These are phyloP conservation scores for Cladosporium velox DNA, from an alignment of 2,329 filamentous ascomycete species.

Conservation along the genomic window DNA sequence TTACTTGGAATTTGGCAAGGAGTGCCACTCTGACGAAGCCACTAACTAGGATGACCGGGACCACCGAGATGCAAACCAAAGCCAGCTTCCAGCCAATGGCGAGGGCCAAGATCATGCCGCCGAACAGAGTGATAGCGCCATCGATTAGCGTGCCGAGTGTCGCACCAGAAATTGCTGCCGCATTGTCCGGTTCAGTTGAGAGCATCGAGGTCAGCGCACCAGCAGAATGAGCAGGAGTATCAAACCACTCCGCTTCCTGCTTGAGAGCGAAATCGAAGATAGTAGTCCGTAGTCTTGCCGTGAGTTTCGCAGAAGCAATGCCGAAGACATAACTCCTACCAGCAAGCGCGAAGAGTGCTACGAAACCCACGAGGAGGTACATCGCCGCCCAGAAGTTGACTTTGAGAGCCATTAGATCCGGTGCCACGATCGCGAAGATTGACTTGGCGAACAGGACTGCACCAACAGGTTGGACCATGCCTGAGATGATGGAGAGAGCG, in stretches of 20 bases:
- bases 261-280: conserved; percentile 33
- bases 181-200: conserved; percentile 49
- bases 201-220: conserved; percentile 52
- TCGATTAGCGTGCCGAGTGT: conserved; percentile 51
- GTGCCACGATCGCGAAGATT: conserved; percentile 63
- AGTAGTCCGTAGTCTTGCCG: conserved; percentile 40
- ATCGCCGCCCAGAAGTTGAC: conserved; percentile 60
- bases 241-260: conserved; percentile 39
- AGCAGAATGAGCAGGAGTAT: conserved; percentile 51
- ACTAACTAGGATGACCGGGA: conserved; percentile 45
- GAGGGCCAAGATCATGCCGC: conserved; percentile 50
- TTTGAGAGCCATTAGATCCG: conserved; percentile 55
- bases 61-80: conserved; percentile 45
- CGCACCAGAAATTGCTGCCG: conserved; percentile 59
- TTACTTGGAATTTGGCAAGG: conserved; percentile 29
- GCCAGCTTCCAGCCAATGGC: conserved; percentile 53
- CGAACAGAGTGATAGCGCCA: conserved; percentile 46
- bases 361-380: conserved; percentile 70
- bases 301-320: conserved; percentile 48
- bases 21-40: conserved; percentile 50
- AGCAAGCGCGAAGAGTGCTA: conserved; percentile 60
- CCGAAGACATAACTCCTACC: conserved; percentile 48
- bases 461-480: conserved; percentile 51
- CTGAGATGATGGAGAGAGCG: conserved; percentile 57
- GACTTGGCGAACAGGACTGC: conserved; percentile 52